phyloP scores from a whole-genome alignment of 495 filamentous ascomycete genomes.

The Clohesyomyces aquaticus region DNA sequence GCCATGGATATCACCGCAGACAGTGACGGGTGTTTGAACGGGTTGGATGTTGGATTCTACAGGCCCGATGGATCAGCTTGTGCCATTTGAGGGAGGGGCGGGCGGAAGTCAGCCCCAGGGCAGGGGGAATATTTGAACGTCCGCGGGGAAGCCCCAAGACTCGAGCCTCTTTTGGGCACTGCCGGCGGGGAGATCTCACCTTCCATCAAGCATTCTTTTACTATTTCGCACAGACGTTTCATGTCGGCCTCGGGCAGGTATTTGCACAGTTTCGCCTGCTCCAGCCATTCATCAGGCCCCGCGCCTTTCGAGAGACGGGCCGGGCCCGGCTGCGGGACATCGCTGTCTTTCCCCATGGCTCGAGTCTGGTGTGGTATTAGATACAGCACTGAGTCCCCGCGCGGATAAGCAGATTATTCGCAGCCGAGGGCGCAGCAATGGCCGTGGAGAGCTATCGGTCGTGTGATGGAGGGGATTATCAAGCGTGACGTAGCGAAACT shows the following conservation, averaged over 20 bases:
- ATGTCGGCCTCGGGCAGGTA: slow-evolving; percentile 94
- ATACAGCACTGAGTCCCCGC: neutral
- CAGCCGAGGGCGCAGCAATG: slow-evolving; percentile 7
- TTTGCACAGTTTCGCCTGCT: slow-evolving; percentile 92
- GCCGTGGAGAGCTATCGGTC: slow-evolving; percentile 17
- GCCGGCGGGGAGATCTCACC: slow-evolving; percentile 55
- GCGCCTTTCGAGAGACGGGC: slow-evolving; percentile 79
- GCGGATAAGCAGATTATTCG: neutral
- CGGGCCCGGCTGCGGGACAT: slow-evolving; percentile 85
- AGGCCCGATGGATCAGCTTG: neutral
- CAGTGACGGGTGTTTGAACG: slow-evolving; percentile 92
- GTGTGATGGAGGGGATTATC: slow-evolving; percentile 33
- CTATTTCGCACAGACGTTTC: slow-evolving; percentile 98
- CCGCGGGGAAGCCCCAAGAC: neutral
- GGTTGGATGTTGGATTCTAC: slow-evolving; percentile 97
- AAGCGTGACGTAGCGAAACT: slow-evolving; percentile 30
- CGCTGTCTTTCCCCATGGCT: slow-evolving; percentile 57
- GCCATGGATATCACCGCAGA: slow-evolving; percentile 98
- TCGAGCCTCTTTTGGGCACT: neutral
- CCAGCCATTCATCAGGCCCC: slow-evolving; percentile 94
- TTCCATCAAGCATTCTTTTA: slow-evolving; percentile 98
- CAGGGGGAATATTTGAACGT: too few species aligned
- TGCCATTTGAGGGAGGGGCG: neutral
- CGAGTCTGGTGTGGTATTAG: neutral
- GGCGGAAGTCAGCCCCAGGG: too few species aligned